Evolutionary conservation across 176 grass and related monocot genomes (phyloP).

Genomic region (Carex pumila): DNA sequence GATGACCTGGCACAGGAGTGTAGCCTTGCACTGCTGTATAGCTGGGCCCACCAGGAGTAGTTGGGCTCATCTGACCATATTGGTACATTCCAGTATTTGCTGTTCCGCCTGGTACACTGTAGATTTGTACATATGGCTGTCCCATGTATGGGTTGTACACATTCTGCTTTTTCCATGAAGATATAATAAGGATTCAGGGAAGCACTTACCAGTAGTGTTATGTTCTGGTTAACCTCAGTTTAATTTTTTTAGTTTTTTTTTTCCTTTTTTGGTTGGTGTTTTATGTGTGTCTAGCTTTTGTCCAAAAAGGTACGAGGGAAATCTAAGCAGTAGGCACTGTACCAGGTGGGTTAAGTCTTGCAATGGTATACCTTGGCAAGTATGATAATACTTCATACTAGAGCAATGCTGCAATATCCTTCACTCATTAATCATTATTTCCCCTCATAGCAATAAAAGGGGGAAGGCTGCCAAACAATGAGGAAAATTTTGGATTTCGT

Average conservation of each 20-base stretch:
- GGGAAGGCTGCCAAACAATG: not conserved
- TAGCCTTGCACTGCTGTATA: conserved; percentile 63
- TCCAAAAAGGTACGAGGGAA: not conserved
- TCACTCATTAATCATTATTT: not conserved
- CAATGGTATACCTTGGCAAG: not conserved
- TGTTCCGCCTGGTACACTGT: conserved; percentile 46
- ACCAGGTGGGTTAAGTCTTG: not conserved
- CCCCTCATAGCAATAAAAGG: not conserved
- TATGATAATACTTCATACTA: not conserved
- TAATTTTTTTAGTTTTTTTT: not conserved
- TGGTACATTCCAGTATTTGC: conserved; percentile 52
- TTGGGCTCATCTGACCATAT: conserved; percentile 60
- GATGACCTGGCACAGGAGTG: conserved; percentile 47
- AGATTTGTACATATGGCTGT: conserved; percentile 76
- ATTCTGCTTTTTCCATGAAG: conserved; percentile 45
- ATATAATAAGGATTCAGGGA: not conserved
- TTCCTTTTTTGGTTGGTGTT: not conserved
- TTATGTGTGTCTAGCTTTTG: not conserved
- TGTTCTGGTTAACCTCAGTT: not conserved
- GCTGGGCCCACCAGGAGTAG: conserved; percentile 38
- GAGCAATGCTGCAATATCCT: not conserved
- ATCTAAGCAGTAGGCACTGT: not conserved
- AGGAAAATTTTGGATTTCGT: not conserved
- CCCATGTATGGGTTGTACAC: conserved; percentile 57
- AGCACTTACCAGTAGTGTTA: not conserved